Evolutionary conservation across 2,329 filamentous ascomycete genomes (phyloP), one percentile per base, ranked within the genome.

Genomic region (Hyphodiscus sp.): DNA sequence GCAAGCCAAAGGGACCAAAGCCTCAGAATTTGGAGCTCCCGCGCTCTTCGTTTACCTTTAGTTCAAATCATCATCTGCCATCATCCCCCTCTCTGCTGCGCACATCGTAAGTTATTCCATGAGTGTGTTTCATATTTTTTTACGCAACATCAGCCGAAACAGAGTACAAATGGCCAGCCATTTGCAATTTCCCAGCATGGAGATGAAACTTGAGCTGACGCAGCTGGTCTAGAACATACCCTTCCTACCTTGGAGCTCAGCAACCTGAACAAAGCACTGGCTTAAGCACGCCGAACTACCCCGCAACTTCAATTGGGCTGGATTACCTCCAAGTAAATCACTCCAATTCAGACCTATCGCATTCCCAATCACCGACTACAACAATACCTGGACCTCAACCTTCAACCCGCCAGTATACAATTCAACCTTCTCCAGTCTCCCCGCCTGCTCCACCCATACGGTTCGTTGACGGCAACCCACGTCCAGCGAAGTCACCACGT

Each of bases 11-110:
- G 48, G 42, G 55, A 26, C 41, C 57, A 41, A 68, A 62, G 48
- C 52, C 62, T 41, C 58, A 59, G 20, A 57, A 54, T 13, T 53
- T 65, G 7, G 66, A 68, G 45, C 55, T 66, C 15, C 65, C 66
- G 38, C 60, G 63, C n/a, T 64, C 63, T 6, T 55, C 60, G 16
- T 68, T 67, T 50, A 67, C 63, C n/a, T 68, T 68, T 47, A 66
- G 68, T 54, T 59, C 62, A 26, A 58, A 47, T 43, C 63, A 58
- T 62, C 65, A 58, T 62, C 65, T 47, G 59, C 66, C 20, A 55
- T 60, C 19, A 48, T 65, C 67, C 20, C 63, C 66, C 16, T 58
- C 61, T 10, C 47, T 65, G 50, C 59, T 67, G 54, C 60, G 65
- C 41, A 64, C 63, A 46, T 55, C 61, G 66, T 67, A 59, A 61